Base-by-base conservation (phyloP, 78 protist species). In the Tieghemostelium lacteum region DNA sequence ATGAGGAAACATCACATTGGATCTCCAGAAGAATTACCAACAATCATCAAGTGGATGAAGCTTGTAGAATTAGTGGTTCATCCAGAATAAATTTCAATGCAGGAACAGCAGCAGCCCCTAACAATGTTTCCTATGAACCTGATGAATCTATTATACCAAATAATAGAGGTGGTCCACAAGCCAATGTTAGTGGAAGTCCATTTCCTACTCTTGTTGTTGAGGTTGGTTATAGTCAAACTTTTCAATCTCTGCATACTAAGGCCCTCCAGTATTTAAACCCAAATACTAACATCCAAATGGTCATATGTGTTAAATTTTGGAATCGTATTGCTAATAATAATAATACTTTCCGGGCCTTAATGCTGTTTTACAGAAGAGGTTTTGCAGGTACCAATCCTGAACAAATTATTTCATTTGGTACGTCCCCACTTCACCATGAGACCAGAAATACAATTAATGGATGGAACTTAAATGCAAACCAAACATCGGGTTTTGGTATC, bases 181-280 rank as follows among this genome's bases (percentile, higher is more conserved):
- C 76, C 24, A 50, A 70, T 49, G 12, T 1, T 26, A 31, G 2
- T 26, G 61, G 61, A 49, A 39, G 14, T 3, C 57, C 64, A 49
- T 70, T 70, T 10, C 76, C 76, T 26, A 70, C 76, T 20, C 40
- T 70, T 26, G 61, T 70, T 31, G 36, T 70, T 12, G 76, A 70
- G 61, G 33, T 70, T 29, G 76, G 62, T 4, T 31, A 49, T 26
- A 29, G 39, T 31, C 62, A 45, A 54, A 39, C 62, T 34, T 61
- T 70, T 39, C 5, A 45, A 6, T 40, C 55, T 7, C 61, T 70
- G 3, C 55, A 70, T 52, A 12, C 2, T 3, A 70, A 70, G n/a
- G 76, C 76, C 12, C 4, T 10, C 22, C 62, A 16, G 24, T 70
- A 70, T 70, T 29, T 70, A 4, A 24, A 3, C 4, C n/a, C 4